phyloP scores from a whole-genome alignment of 441 rosid species.

The Adansonia rubrostipa region DNA sequence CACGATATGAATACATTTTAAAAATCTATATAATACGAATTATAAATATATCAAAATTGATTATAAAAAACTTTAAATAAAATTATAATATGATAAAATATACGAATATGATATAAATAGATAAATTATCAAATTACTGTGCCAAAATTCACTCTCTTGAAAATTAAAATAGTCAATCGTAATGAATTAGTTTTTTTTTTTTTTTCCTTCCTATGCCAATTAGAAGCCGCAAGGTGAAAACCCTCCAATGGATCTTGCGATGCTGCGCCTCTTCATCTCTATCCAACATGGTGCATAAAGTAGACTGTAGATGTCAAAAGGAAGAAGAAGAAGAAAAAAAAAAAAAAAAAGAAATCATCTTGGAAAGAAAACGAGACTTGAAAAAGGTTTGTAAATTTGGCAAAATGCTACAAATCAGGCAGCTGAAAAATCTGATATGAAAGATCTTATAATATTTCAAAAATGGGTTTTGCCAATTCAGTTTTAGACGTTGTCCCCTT shows the following conservation, averaged over 20 bases:
- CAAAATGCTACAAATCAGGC: neutral
- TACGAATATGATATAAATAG: no score
- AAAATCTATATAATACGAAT: no score
- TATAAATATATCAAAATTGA: no score
- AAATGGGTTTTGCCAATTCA: neutral
- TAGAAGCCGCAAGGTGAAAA: neutral
- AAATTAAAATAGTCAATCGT: no score
- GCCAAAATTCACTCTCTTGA: no score
- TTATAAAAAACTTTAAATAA: no score
- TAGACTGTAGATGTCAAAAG: conserved; percentile 21
- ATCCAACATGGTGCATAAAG: conserved; percentile 27
- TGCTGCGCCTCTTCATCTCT: conserved; percentile 21
- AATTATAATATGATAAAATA: no score
- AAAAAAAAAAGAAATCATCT: neutral
- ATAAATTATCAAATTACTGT: no score
- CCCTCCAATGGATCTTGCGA: conserved; percentile 5
- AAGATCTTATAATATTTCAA: neutral
- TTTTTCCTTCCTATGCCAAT: neutral
- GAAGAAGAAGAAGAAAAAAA: neutral
- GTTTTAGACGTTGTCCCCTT: neutral
- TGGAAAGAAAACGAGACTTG: no score
- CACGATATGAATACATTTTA: no score
- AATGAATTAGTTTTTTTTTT: no score
- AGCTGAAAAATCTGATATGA: neutral
- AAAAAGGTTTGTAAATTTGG: neutral